Evolutionary conservation across 176 grass and related monocot genomes (phyloP).

Genomic region (Phoenix roebelenii): DNA sequence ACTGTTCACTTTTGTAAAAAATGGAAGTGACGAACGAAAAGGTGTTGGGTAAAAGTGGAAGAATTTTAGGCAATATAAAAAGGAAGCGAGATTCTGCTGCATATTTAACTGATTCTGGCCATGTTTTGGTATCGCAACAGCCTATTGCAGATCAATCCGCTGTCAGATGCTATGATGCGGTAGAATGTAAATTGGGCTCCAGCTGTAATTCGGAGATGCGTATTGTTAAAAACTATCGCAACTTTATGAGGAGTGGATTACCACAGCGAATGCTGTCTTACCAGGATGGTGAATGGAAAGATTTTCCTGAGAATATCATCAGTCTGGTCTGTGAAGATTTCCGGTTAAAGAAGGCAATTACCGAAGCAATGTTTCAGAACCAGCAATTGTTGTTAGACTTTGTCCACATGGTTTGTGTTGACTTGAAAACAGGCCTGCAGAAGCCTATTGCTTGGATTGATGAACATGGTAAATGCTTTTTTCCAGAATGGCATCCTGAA

Average conservation of each 20-base stretch:
- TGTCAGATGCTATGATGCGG: conserved; percentile 29
- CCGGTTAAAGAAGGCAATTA: conserved; percentile 59
- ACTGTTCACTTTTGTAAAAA: not conserved
- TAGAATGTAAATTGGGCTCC: conserved; percentile 25
- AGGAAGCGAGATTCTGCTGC: conserved; percentile 6
- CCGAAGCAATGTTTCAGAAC: conserved; percentile 38
- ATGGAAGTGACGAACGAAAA: not conserved
- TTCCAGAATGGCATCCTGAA: conserved; percentile 55
- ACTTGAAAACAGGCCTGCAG: conserved; percentile 44
- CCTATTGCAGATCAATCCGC: conserved; percentile 17
- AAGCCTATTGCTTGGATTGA: conserved; percentile 88
- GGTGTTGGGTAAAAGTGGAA: not conserved
- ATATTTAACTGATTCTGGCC: conserved; percentile 1
- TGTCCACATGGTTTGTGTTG: conserved; percentile 61
- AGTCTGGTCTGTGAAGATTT: conserved; percentile 56
- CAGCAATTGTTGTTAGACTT: conserved; percentile 69
- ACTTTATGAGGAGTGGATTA: conserved; percentile 53
- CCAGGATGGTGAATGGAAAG: conserved; percentile 64
- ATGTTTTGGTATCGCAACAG: conserved; percentile 22
- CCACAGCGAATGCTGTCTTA: conserved; percentile 57
- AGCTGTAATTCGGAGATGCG: conserved; percentile 25
- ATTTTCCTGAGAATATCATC: conserved; percentile 61
- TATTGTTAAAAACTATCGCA: conserved; percentile 55
- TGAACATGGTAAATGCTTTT: conserved; percentile 49
- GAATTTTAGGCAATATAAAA: not conserved